Conservation (phyloP, 1,284 basidiomycete species). For the Violaceomyces palustris region DNA sequence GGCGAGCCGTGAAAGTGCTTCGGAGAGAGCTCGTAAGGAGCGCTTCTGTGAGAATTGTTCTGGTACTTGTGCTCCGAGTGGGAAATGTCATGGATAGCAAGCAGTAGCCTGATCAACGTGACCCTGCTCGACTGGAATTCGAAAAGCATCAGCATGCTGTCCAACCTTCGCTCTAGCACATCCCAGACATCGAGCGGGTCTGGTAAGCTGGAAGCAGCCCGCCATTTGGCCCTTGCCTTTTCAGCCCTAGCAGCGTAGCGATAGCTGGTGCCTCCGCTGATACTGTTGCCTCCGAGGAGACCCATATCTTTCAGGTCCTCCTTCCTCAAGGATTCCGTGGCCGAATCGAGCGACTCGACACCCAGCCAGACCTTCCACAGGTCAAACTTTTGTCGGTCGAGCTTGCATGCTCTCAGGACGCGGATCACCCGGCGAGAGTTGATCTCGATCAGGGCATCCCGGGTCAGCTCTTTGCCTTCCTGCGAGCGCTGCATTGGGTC, state of each 20-base stretch:
- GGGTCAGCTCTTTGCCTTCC: constrained; percentile 29
- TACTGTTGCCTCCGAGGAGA: constrained; percentile 1
- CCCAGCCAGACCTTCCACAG: constrained; percentile 49
- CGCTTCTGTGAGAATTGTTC: constrained; percentile 13
- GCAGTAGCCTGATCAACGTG: constrained; percentile 22
- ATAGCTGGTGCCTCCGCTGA: constrained; percentile 25
- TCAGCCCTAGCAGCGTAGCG: constrained; percentile 22
- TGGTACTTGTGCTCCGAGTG: constrained; percentile 31
- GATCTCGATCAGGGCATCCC: constrained; percentile 44
- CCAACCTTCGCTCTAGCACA: constrained; percentile 37
- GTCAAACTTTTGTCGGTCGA: constrained; percentile 42
- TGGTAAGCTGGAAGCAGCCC: constrained; percentile 9
- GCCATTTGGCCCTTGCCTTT: constrained; percentile 15
- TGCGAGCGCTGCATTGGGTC: not conserved
- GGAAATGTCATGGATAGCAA: constrained; percentile 26
- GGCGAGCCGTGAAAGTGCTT: constrained; percentile 1
- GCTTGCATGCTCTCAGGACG: constrained; percentile 37
- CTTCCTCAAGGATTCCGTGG: constrained; percentile 8
- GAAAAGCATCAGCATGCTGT: constrained; percentile 32
- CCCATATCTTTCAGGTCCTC: not conserved
- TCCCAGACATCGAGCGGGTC: constrained; percentile 42
- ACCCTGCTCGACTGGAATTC: constrained; percentile 39
- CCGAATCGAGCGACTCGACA: constrained; percentile 14
- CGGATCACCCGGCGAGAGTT: constrained; percentile 39
- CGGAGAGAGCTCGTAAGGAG: constrained; percentile 23